Conservation (phyloP, 345 rosid species). For the Boechera stricta region DNA sequence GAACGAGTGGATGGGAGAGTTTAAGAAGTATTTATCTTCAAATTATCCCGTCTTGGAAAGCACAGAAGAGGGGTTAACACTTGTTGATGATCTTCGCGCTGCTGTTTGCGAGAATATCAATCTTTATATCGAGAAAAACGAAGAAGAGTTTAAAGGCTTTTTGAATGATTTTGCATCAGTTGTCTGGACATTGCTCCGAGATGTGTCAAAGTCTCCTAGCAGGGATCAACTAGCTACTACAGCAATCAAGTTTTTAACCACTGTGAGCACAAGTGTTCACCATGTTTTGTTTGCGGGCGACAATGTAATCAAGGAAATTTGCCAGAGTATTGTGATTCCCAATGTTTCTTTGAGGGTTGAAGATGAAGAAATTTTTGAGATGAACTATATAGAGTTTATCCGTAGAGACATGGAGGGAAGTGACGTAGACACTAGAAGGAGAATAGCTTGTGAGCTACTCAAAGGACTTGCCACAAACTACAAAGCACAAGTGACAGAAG, state of each 20-base stretch:
- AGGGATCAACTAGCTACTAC: conserved; percentile 85
- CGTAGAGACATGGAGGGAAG: conserved; percentile 99
- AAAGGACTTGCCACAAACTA: conserved; percentile 93
- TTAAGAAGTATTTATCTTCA: conserved; percentile 69
- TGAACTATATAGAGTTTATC: conserved; percentile 93
- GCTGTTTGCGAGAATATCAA: conserved; percentile 95
- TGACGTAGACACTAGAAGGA: conserved; percentile 95
- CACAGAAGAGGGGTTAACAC: conserved; percentile 54
- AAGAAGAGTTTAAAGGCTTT: conserved; percentile 82
- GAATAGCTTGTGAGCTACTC: conserved; percentile 95
- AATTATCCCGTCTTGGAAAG: conserved; percentile 68
- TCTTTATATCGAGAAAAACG: conserved; percentile 94
- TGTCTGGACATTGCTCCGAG: conserved; percentile 85
- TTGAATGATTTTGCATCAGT: conserved; percentile 78
- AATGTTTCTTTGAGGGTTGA: conserved; percentile 93
- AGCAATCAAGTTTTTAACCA: conserved; percentile 93
- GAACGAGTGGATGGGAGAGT: conserved; percentile 93
- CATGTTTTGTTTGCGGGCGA: conserved; percentile 81
- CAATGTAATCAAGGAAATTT: conserved; percentile 79
- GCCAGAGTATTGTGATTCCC: conserved; percentile 90
- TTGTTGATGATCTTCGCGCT: conserved; percentile 78
- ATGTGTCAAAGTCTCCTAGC: conserved; percentile 69
- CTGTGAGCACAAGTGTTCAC: conserved; percentile 93
- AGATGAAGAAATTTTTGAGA: conserved; percentile 97
- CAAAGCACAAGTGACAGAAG: conserved; percentile 66